Base-by-base conservation (phyloP, 352 stramenopile species). In the Phytophthora nicotianae region DNA sequence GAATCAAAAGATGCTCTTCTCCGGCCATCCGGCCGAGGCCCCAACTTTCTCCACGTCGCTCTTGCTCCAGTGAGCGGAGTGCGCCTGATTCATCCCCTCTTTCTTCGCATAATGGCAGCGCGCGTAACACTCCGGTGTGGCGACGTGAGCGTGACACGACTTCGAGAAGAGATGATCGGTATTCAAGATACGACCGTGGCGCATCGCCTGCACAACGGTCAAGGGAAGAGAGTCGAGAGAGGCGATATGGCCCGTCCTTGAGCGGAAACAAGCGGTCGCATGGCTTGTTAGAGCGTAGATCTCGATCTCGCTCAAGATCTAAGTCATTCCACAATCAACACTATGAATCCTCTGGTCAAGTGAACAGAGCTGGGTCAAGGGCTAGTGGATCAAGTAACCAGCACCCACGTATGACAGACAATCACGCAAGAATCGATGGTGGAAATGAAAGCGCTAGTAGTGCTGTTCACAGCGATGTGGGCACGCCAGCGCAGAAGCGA, bases 1-100 rank as follows among this genome's bases (percentile, higher is more conserved):
- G 61, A 6, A 60, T 86, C 38, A 67, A 42, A 35, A 45, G 32
- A 11, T 62, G 61, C 14, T 73, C 56, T 27, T 77, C 63, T n/a
- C 32, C 63, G 33, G 49, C 42, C 14, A 9, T 21, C 4, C 32
- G 27, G 23, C 14, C 29, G n/a, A 50, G 27, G 6, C 48, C 26
- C 14, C 62, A 68, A 6, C 9, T 5, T 23, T 47, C 37, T 0
- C 63, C 72, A 35, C 45, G 42, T 26, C 60, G 72, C 23, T 83
- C 77, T 23, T 65, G 19, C 24, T 83, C 76, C 13, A 82, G 19
- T n/a, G 77, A 83, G 7, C 47, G 66, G 43, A 67, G 11, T 62
- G 23, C 23, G 9, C 59, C 60, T 6, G 56, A 63, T 13, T 26
- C 58, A 49, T 76, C 58, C 0, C 64, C 68, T 45, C 16, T 51